A percentile compares a stretch with the other conserved stretches of the same genome.
phyloP scores from a whole-genome alignment of 768 basidiomycete genomes.

The Boletus sp. region DNA sequence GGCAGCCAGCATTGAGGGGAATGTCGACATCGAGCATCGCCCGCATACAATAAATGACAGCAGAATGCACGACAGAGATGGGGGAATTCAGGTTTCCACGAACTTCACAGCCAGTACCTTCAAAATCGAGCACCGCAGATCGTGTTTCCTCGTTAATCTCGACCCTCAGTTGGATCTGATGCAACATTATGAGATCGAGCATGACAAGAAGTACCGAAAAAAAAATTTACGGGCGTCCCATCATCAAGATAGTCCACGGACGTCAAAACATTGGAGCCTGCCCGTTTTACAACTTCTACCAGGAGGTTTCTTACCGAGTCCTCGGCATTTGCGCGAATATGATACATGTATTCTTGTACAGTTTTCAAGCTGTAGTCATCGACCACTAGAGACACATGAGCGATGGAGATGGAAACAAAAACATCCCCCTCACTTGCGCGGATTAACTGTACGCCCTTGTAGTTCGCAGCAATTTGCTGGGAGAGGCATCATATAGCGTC shows the following conservation, averaged over 20 bases:
- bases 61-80: constrained; percentile 81
- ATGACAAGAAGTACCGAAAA: not conserved
- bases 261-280: constrained; percentile 59
- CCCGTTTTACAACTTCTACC: constrained; percentile 65
- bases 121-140: constrained; percentile 82
- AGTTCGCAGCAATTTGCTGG: constrained; percentile 91
- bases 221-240: constrained; percentile 67
- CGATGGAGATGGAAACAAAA: constrained; percentile 1
- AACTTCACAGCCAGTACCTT: constrained; percentile 79
- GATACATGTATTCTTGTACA: constrained; percentile 92
- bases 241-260: constrained; percentile 86
- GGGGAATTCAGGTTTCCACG: constrained; percentile 84
- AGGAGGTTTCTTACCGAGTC: constrained; percentile 80
- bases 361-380: constrained; percentile 81
- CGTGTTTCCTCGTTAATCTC: constrained; percentile 72
- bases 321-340: constrained; percentile 89
- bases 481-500: not conserved
- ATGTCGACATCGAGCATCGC: constrained; percentile 84
- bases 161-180: constrained; percentile 69
- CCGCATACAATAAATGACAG: constrained; percentile 87
- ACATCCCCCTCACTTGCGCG: constrained; percentile 56
- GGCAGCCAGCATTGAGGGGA: constrained; percentile 90
- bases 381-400: constrained; percentile 52
- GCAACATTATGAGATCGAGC: constrained; percentile 1
- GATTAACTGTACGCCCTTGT: constrained; percentile 86